Conservation (phyloP, 73 alveolate species). For the Paramecium octaurelia region DNA sequence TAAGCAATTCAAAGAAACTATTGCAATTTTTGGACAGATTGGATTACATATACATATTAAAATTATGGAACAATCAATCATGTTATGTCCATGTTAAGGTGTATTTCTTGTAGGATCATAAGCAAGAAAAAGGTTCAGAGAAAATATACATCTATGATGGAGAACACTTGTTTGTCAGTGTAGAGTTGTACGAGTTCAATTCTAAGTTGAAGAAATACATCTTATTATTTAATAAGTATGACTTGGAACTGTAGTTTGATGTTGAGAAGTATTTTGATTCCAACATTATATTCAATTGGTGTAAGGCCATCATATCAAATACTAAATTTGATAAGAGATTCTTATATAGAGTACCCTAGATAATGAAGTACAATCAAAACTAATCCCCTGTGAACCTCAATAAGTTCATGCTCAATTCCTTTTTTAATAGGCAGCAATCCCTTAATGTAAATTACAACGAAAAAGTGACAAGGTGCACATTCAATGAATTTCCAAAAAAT, state of each 20-base stretch:
- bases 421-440: not conserved
- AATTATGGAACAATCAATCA: not conserved
- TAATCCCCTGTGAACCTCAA: not conserved
- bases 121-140: not conserved
- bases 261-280: not conserved
- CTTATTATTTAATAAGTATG: not conserved
- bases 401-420: not conserved
- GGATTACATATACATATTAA: not conserved
- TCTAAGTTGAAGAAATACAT: slow-evolving; percentile 12
- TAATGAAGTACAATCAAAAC: not conserved
- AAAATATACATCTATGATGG: not conserved
- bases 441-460: not conserved
- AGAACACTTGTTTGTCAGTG: not conserved
- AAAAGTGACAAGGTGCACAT: not conserved
- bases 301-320: not conserved
- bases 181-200: not conserved
- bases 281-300: not conserved
- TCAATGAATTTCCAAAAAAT: not conserved
- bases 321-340: slow-evolving; percentile 30
- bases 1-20: not conserved
- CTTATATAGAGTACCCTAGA: not conserved
- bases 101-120: not conserved
- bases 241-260: not conserved
- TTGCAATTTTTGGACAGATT: not conserved
- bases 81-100: slow-evolving; percentile 42